These are phyloP conservation scores for Candida tammaniensis DNA, from an alignment of 805 yeast species.

Conservation along the genomic window DNA sequence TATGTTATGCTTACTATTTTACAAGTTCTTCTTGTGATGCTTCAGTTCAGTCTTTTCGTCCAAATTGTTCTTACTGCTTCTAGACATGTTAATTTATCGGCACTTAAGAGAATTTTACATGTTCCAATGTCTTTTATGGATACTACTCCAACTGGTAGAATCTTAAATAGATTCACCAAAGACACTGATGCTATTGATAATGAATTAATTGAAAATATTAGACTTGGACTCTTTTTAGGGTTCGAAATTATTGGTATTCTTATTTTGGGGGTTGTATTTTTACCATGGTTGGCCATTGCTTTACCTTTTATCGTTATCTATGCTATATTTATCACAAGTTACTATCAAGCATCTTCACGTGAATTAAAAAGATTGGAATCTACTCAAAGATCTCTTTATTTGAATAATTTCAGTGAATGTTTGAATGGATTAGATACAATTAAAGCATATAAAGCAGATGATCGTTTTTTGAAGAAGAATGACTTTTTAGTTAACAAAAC, in stretches of 20 bases:
- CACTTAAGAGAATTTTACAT: constrained; percentile 58
- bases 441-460: constrained; percentile 26
- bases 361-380: constrained; percentile 40
- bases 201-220: constrained; percentile 65
- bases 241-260: constrained; percentile 57
- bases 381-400: constrained; percentile 33
- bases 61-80: constrained; percentile 45
- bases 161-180: constrained; percentile 80
- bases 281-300: constrained; percentile 40
- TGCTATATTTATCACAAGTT: constrained; percentile 23
- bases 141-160: constrained; percentile 83
- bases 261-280: constrained; percentile 30
- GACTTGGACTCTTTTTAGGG: constrained; percentile 54
- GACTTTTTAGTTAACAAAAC: constrained; percentile 22
- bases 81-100: constrained; percentile 53
- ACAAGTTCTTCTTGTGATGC: constrained; percentile 40
- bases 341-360: constrained; percentile 35
- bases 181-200: constrained; percentile 84
- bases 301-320: constrained; percentile 26
- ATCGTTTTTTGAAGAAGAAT: constrained; percentile 24
- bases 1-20: constrained; percentile 59
- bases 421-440: constrained; percentile 35
- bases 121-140: constrained; percentile 84
- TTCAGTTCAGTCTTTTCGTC: constrained; percentile 46
- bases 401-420: constrained; percentile 34